Evolutionary conservation across 1,284 basidiomycete genomes (phyloP).

Genomic region (Cryptococcus jaspeensis): DNA sequence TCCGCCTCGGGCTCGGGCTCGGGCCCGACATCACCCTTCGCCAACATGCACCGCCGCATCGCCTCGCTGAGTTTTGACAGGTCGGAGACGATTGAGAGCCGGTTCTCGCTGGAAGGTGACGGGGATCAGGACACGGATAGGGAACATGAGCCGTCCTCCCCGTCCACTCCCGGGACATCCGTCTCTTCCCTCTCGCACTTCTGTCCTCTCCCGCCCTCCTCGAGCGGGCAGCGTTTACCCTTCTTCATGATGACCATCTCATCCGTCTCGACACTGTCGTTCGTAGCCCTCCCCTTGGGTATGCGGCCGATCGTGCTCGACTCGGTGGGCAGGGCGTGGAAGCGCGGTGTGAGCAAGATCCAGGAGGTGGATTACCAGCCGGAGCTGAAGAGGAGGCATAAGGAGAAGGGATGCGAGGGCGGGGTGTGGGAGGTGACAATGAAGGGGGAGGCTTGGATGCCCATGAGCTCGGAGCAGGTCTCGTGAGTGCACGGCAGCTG

Average conservation of each 20-base stretch:
- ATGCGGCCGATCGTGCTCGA: constrained; percentile 36
- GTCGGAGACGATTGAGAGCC: constrained; percentile 29
- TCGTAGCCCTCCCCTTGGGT: constrained; percentile 39
- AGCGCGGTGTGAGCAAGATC: constrained; percentile 31
- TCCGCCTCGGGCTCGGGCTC: not conserved
- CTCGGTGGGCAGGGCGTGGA: constrained; percentile 39
- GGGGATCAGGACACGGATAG: constrained; percentile 9
- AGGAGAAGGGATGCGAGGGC: constrained; percentile 44
- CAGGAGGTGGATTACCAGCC: constrained; percentile 41
- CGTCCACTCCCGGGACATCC: constrained; percentile 35
- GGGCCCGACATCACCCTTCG: constrained; percentile 3
- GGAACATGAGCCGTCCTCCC: constrained; percentile 4
- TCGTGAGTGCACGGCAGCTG: constrained; percentile 46
- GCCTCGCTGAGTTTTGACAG: constrained; percentile 24
- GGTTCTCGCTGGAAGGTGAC: constrained; percentile 18
- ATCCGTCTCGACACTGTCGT: constrained; percentile 38
- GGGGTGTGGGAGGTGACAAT: constrained; percentile 47
- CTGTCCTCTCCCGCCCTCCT: constrained; percentile 37
- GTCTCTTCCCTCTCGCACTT: constrained; percentile 27
- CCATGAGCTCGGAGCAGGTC: constrained; percentile 40
- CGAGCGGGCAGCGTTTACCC: constrained; percentile 25
- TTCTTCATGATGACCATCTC: constrained; percentile 46
- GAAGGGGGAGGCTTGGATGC: constrained; percentile 44
- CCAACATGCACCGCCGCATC: constrained; percentile 19
- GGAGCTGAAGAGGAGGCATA: constrained; percentile 42